These are phyloP conservation scores for Chaetothyriales sp. DNA, from an alignment of 2,329 filamentous ascomycete genomes.

Conservation along the genomic window DNA sequence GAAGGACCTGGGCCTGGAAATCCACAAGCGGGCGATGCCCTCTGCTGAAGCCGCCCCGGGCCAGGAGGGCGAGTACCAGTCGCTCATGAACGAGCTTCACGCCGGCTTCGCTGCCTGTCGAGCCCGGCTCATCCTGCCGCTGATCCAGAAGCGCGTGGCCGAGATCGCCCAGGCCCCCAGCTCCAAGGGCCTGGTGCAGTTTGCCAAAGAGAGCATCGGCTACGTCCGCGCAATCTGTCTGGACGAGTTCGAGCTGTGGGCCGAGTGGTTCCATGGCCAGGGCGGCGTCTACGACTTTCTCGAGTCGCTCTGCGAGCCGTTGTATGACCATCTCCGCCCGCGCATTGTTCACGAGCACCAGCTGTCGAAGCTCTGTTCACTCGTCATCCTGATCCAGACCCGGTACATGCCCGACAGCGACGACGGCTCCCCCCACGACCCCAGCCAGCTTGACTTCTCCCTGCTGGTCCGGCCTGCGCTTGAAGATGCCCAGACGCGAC, in stretches of 20 bases:
- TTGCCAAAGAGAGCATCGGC: conserved; percentile 48
- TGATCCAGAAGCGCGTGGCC: conserved; percentile 45
- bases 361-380: conserved; percentile 49
- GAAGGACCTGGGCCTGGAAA: conserved; percentile 50
- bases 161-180: conserved; percentile 43
- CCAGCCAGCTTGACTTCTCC: conserved; percentile 46
- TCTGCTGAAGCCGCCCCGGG: conserved; percentile 44
- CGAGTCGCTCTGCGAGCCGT: conserved; percentile 50
- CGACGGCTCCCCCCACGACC: conserved; percentile 34
- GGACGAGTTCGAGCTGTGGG: conserved; percentile 54
- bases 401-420: conserved; percentile 48
- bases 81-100: conserved; percentile 49
- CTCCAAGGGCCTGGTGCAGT: conserved; percentile 48
- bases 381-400: conserved; percentile 51
- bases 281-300: conserved; percentile 50
- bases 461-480: conserved; percentile 47
- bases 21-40: conserved; percentile 49
- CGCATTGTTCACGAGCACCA: conserved; percentile 52
- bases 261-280: conserved; percentile 50
- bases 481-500: conserved; percentile 51
- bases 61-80: conserved; percentile 49
- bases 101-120: conserved; percentile 47
- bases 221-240: conserved; percentile 51
- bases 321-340: conserved; percentile 51
- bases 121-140: conserved; percentile 43